These are phyloP conservation scores for Verticillium nubilum DNA, from an alignment of 2,329 filamentous ascomycete genomes.

Conservation along the genomic window DNA sequence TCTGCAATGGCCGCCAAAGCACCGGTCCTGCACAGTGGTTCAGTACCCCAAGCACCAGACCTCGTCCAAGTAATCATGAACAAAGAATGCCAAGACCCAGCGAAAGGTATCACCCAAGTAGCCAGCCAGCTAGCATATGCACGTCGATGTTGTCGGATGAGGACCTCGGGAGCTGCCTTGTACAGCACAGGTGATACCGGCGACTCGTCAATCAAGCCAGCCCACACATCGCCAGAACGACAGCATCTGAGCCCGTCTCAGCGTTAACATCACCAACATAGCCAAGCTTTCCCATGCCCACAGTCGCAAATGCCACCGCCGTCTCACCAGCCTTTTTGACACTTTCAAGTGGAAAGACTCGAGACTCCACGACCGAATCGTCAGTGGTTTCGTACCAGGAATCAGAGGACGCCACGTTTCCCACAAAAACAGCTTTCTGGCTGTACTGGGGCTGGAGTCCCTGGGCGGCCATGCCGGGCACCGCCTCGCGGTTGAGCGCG, in stretches of 20 bases:
- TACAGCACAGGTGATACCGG: too few species aligned
- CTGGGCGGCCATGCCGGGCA: slow-evolving; percentile 5
- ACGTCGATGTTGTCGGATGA: too few species aligned
- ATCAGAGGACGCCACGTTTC: slow-evolving; percentile 15
- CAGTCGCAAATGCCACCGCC: slow-evolving; percentile 17
- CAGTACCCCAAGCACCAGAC: too few species aligned
- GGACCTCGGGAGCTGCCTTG: too few species aligned
- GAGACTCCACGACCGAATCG: slow-evolving; percentile 4
- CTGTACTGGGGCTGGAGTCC: slow-evolving; percentile 18
- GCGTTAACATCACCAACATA: slow-evolving; percentile 22
- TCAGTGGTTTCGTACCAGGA: slow-evolving; percentile 16
- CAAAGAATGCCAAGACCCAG: too few species aligned
- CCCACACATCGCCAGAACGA: slow-evolving; percentile 22
- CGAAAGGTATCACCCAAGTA: too few species aligned
- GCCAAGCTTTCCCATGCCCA: slow-evolving; percentile 21
- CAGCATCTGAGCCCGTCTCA: slow-evolving; percentile 16
- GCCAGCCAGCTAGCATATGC: too few species aligned
- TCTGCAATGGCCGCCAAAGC: too few species aligned
- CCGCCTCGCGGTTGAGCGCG: slow-evolving; percentile 12
- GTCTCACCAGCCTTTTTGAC: slow-evolving; percentile 12
- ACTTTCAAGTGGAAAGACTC: too few species aligned
- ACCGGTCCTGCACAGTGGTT: too few species aligned
- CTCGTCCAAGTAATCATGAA: too few species aligned
- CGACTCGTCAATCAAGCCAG: slow-evolving; percentile 8
- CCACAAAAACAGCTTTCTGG: slow-evolving; percentile 19